phyloP scores from a whole-genome alignment of 441 rosid species.

The Jatropha podagrica region DNA sequence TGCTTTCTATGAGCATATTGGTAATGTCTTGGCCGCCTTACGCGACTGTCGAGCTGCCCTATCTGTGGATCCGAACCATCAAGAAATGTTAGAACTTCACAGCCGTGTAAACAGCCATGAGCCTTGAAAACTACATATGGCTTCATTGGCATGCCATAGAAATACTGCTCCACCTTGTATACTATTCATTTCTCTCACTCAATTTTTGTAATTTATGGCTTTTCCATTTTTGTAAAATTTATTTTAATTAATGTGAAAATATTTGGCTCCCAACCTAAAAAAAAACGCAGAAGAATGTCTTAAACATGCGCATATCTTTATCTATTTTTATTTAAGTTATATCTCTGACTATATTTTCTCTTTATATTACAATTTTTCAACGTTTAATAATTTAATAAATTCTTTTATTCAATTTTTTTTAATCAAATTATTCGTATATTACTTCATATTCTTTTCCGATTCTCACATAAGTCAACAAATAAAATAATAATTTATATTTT shows the following conservation, averaged over 20 bases:
- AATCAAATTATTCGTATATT: too few species aligned
- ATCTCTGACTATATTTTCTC: too few species aligned
- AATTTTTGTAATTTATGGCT: conserved; percentile 26
- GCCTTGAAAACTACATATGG: conserved; percentile 39
- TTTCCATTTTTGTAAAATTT: conserved; percentile 24
- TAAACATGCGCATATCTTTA: not conserved
- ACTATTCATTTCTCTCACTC: not conserved
- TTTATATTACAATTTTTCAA: too few species aligned
- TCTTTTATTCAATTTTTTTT: too few species aligned
- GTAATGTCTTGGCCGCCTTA: conserved; percentile 66
- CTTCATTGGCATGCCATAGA: not conserved
- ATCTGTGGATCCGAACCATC: conserved; percentile 88
- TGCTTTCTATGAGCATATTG: conserved; percentile 86
- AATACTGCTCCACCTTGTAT: conserved; percentile 21
- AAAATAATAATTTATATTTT: too few species aligned
- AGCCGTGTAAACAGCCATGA: conserved; percentile 93
- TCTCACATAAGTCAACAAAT: too few species aligned
- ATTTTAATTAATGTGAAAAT: conserved; percentile 20
- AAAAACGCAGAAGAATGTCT: not conserved
- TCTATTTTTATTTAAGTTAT: not conserved
- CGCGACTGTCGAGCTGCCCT: conserved; percentile 97
- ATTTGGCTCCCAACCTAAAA: not conserved
- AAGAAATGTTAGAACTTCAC: conserved; percentile 89
- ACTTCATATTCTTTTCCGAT: too few species aligned
- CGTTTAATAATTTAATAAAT: too few species aligned